Base-by-base conservation (phyloP, 2,329 filamentous ascomycete genomes). In the Colletotrichum sp. region DNA sequence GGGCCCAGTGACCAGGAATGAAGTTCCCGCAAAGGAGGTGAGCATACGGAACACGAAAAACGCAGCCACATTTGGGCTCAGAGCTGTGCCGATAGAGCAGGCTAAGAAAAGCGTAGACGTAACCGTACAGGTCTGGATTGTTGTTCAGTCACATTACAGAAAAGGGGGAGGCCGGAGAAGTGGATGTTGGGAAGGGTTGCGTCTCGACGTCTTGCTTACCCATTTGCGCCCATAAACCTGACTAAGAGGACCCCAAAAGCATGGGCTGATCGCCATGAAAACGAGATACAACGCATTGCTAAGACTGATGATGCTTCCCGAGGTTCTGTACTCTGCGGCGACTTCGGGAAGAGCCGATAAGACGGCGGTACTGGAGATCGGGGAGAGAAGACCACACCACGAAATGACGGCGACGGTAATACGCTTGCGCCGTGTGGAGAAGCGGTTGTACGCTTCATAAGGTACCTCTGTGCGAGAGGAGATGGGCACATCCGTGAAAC, bases 261-360 rank as follows among this genome's bases (percentile, higher is more conserved):
- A 89, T 2, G 93, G 90, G 10, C 88, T 89, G 6, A 94, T 78
- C 0, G 92, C 94, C 94, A 95, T 95, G 80, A 93, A 94, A 4
- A 94, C 84, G 85, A 95, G 88, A 79, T 94, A 95, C n/a, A 95
- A 81, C 0, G 93, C 93, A 84, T 95, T 95, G 78, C 89, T 91
- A 32, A 94, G 69, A 73, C 73, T 76, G 82, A 96, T 92, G 72
- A 95, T 89, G 12, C 90, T 90, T 7, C 92, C 93, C 0, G 90
- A 94, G 0, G 93, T 95, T 52, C 87, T 78, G 81, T 91, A 95
- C 9, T 91, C 92, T 6, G 82, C 82, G 3, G 94, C 94, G 7
- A 96, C 92, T 82, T 96, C 94, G 2, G 94, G 94, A 2, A 94
- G 91, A 3, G 94, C 95, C 2, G 94, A 90, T 15, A 96, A 84